Percentiles rank a stretch among this genome's conserved stretches.
Conservation (phyloP, 2,329 filamentous ascomycete genomes). For the Colletotrichum tofieldiae region DNA sequence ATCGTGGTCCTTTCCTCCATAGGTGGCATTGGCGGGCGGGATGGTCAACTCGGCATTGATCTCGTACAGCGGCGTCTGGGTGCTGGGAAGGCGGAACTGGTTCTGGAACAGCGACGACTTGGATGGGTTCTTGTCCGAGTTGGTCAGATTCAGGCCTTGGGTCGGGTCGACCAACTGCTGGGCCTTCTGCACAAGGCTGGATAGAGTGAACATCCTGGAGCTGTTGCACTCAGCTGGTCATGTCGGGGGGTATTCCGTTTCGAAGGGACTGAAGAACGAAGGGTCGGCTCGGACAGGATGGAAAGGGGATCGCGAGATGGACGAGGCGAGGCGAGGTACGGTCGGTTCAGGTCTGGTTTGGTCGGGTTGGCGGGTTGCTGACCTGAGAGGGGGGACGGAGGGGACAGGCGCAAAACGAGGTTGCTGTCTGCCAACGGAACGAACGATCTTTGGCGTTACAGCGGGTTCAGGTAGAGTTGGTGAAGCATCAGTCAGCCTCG, state of each 20-base stretch:
- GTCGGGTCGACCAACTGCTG: slow-evolving; percentile 95
- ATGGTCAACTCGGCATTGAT: slow-evolving; percentile 97
- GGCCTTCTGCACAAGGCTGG: slow-evolving; percentile 93
- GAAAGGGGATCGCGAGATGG: background rate
- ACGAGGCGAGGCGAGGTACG: slow-evolving; percentile 8
- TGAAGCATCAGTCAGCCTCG: slow-evolving; percentile 22
- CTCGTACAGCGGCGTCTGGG: slow-evolving; percentile 94
- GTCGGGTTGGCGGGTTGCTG: slow-evolving; percentile 10
- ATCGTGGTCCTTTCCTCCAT: slow-evolving; percentile 80
- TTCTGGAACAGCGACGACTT: slow-evolving; percentile 94
- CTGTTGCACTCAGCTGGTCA: slow-evolving; percentile 52
- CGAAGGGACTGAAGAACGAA: background rate
- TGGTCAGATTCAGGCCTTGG: slow-evolving; percentile 80
- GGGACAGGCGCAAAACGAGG: slow-evolving; percentile 1
- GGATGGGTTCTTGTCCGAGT: slow-evolving; percentile 85
- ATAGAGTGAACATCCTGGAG: slow-evolving; percentile 72
- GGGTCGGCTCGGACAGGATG: slow-evolving; percentile 1
- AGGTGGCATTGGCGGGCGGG: slow-evolving; percentile 78
- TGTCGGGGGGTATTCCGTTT: slow-evolving; percentile 48
- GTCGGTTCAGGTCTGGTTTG: background rate
- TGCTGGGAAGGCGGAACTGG: slow-evolving; percentile 94
- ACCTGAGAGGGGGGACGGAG: background rate
- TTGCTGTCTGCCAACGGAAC: slow-evolving; percentile 14
- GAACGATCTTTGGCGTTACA: slow-evolving; percentile 20
- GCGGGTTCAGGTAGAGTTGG: background rate